Evolutionary conservation across 2,329 filamentous ascomycete species (phyloP).

Genomic region (Penicillium brasilianum): DNA sequence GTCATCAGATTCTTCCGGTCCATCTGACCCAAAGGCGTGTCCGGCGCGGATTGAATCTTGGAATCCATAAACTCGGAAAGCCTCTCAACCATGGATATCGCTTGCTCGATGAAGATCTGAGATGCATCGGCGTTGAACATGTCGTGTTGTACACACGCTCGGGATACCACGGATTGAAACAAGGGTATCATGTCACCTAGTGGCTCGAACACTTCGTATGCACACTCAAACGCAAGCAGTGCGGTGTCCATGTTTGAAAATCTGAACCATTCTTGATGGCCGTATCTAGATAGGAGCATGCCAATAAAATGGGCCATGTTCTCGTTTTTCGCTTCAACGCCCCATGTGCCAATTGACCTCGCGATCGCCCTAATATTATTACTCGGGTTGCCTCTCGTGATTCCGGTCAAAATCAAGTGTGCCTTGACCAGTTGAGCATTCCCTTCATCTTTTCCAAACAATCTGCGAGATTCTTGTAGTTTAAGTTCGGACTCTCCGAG

Average conservation of each 20-base stretch:
- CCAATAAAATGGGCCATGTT: conserved; percentile 23
- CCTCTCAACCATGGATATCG: conserved; percentile 23
- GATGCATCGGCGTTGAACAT: conserved; percentile 24
- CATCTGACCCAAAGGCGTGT: conserved; percentile 15
- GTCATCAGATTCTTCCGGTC: conserved; percentile 16
- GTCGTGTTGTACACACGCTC: conserved; percentile 21
- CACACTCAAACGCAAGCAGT: conserved; percentile 28
- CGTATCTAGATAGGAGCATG: conserved; percentile 25
- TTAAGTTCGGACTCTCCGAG: conserved; percentile 15
- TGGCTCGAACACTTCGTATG: conserved; percentile 22
- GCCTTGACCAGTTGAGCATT: conserved; percentile 26
- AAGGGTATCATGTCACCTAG: conserved; percentile 22
- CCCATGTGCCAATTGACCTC: conserved; percentile 27
- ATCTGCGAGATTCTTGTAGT: conserved; percentile 12
- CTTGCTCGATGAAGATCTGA: conserved; percentile 21
- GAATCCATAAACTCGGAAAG: conserved; percentile 17
- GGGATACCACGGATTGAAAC: conserved; percentile 25
- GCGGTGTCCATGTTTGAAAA: conserved; percentile 30
- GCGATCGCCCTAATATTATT: conserved; percentile 16
- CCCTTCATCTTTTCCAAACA: conserved; percentile 29
- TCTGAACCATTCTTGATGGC: conserved; percentile 27
- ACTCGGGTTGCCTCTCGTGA: conserved; percentile 19
- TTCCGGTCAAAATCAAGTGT: conserved; percentile 28
- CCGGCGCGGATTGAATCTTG: conserved; percentile 9
- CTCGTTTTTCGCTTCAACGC: conserved; percentile 25